Conservation (phyloP, 768 basidiomycete species). For the Macrolepiota dolichaula region DNA sequence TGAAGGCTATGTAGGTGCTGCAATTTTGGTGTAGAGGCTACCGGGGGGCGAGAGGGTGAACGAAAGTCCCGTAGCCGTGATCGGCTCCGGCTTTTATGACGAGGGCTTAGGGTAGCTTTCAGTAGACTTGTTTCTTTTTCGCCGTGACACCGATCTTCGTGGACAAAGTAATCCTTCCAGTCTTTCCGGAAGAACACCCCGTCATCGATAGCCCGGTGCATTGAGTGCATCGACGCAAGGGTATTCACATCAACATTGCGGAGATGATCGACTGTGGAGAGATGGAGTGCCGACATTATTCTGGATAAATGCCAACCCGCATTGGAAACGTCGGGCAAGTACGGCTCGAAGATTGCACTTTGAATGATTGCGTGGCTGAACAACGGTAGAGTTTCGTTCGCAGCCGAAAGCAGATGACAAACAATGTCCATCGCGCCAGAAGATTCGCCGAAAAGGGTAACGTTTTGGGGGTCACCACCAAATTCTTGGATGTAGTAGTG, state of each 20-base stretch:
- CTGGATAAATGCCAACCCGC: conserved; percentile 70
- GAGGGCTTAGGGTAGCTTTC: background rate
- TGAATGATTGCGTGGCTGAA: conserved; percentile 79
- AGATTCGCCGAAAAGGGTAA: conserved; percentile 49
- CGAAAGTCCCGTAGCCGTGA: conserved; percentile 14
- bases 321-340: conserved; percentile 52
- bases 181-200: conserved; percentile 62
- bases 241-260: conserved; percentile 55
- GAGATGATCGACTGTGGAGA: conserved; percentile 58
- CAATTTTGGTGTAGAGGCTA: conserved; percentile 12
- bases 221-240: conserved; percentile 49
- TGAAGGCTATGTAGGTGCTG: conserved; percentile 39
- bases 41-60: conserved; percentile 13
- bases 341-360: conserved; percentile 61
- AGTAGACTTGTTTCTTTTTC: conserved; percentile 4
- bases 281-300: conserved; percentile 52
- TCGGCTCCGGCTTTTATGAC: conserved; percentile 16
- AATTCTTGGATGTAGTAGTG: conserved; percentile 57
- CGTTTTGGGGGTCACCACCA: conserved; percentile 63
- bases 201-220: conserved; percentile 61
- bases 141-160: conserved; percentile 24
- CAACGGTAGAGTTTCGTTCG: conserved; percentile 55
- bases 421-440: conserved; percentile 58
- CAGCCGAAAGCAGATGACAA: conserved; percentile 58
- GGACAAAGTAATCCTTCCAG: conserved; percentile 48